A percentile compares a stretch with the other conserved stretches of the same genome.
These are phyloP conservation scores for Incumbomyces lentus DNA, from an alignment of 2,329 filamentous ascomycete genomes.

Conservation along the genomic window DNA sequence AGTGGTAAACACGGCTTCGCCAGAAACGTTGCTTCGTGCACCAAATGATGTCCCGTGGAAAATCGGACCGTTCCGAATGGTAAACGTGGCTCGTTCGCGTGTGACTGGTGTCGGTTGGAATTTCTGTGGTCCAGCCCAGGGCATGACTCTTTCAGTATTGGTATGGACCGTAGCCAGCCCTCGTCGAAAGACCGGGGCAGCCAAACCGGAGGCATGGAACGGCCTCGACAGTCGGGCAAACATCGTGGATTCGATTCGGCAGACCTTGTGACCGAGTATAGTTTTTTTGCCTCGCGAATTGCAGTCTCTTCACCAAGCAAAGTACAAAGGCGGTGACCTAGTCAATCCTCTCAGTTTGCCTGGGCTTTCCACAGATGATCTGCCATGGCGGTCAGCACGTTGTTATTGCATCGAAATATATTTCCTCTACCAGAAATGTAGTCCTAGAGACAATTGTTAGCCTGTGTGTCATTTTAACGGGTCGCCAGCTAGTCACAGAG, in stretches of 20 bases:
- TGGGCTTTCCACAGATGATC: constrained; percentile 47
- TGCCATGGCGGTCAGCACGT: constrained; percentile 25
- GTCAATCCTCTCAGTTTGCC: constrained; percentile 34
- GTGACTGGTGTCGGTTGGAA: constrained; percentile 52
- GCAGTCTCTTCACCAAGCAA: background rate
- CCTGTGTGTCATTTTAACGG: constrained; percentile 8
- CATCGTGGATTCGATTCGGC: constrained; percentile 22
- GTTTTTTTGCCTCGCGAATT: background rate
- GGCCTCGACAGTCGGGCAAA: constrained; percentile 8
- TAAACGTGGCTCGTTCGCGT: constrained; percentile 78
- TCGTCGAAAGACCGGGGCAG: constrained; percentile 25
- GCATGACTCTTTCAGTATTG: constrained; percentile 60
- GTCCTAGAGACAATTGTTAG: constrained; percentile 48
- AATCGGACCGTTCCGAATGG: constrained; percentile 89
- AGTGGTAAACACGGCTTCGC: constrained; percentile 97
- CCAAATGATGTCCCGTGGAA: constrained; percentile 96
- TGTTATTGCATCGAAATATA: background rate
- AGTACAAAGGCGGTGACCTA: constrained; percentile 11
- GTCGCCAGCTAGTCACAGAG: background rate
- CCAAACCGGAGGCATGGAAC: constrained; percentile 29
- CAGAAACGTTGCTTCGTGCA: constrained; percentile 90
- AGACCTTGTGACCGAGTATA: background rate
- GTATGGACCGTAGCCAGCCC: constrained; percentile 57
- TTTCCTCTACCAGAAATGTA: constrained; percentile 60
- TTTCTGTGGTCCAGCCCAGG: constrained; percentile 35